phyloP scores from a whole-genome alignment of 179 eudicot species.

The Carnegiea gigantea region DNA sequence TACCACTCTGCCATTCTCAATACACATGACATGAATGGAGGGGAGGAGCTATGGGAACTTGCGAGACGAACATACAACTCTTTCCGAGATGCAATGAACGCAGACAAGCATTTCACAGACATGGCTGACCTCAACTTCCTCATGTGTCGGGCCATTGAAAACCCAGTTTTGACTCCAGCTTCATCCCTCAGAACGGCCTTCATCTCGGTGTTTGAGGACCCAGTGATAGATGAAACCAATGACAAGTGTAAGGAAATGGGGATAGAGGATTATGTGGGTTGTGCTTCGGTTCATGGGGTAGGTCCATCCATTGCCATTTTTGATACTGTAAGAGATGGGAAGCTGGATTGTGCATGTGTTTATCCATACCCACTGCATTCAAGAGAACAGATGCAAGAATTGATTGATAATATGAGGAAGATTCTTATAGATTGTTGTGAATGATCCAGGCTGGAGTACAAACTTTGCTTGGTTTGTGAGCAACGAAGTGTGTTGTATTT shows the following conservation, averaged over 20 bases:
- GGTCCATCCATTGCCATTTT: conserved; percentile 79
- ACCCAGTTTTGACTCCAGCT: conserved; percentile 83
- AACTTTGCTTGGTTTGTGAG: not conserved
- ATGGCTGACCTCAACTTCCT: conserved; percentile 86
- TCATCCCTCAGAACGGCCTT: conserved; percentile 72
- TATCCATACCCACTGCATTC: conserved; percentile 84
- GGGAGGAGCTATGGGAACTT: conserved; percentile 71
- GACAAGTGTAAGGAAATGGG: conserved; percentile 40
- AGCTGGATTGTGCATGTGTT: conserved; percentile 70
- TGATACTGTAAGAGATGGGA: conserved; percentile 64
- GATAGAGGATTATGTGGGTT: conserved; percentile 65
- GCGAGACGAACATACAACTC: conserved; percentile 56
- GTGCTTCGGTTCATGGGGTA: conserved; percentile 79
- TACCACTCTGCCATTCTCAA: conserved; percentile 82
- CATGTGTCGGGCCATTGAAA: conserved; percentile 86
- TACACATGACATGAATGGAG: conserved; percentile 66
- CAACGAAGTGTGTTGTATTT: not conserved
- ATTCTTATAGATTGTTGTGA: conserved; percentile 39
- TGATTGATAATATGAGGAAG: conserved; percentile 56
- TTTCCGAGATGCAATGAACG: conserved; percentile 51
- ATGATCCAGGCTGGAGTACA: not conserved
- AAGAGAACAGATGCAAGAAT: conserved; percentile 72
- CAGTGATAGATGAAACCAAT: conserved; percentile 43
- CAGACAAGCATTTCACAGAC: conserved; percentile 78
- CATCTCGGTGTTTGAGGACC: conserved; percentile 76